These are phyloP conservation scores for Helicostylum pulchrum DNA, from an alignment of 192 early-diverging fungal genomes.

Conservation along the genomic window DNA sequence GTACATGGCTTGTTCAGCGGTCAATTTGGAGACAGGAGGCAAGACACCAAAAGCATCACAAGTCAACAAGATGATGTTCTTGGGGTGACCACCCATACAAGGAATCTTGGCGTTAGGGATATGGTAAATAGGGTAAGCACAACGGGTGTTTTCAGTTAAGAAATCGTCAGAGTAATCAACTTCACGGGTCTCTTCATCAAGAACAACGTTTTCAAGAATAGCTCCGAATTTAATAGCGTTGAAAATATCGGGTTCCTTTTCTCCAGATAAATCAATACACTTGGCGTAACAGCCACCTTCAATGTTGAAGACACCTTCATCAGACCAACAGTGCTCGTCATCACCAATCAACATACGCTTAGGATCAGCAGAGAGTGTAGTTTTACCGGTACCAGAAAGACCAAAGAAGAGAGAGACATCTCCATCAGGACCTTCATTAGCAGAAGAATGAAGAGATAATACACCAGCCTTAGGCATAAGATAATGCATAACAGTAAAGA, in stretches of 20 bases:
- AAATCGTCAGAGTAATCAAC: constrained; percentile 81
- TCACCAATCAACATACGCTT: constrained; percentile 93
- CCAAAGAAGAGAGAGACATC: constrained; percentile 99
- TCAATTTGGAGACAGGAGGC: constrained; percentile 88
- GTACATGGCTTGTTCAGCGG: constrained; percentile 88
- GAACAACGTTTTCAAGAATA: constrained; percentile 92
- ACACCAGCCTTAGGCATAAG: constrained; percentile 93
- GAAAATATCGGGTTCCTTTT: constrained; percentile 99
- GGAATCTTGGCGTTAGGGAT: constrained; percentile 94
- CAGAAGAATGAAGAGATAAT: constrained; percentile 88
- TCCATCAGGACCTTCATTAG: constrained; percentile 85
- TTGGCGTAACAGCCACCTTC: constrained; percentile 99
- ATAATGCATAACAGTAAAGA: constrained; percentile 99
- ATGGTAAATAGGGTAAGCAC: constrained; percentile 93
- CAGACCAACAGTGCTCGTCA: constrained; percentile 99
- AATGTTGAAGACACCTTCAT: constrained; percentile 96
- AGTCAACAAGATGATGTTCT: constrained; percentile 94
- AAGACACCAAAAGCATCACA: constrained; percentile 97
- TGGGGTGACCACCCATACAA: constrained; percentile 85
- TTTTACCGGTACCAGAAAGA: constrained; percentile 97
- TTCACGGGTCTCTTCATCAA: constrained; percentile 63
- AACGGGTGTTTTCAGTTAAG: constrained; percentile 95
- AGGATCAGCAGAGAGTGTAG: constrained; percentile 94
- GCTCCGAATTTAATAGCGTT: constrained; percentile 91
- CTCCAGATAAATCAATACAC: constrained; percentile 89